Percentiles rank a stretch among this genome's conserved stretches.
Evolutionary conservation across 805 yeast genomes (phyloP).

Genomic region (Cyberlindnera sargentensis): DNA sequence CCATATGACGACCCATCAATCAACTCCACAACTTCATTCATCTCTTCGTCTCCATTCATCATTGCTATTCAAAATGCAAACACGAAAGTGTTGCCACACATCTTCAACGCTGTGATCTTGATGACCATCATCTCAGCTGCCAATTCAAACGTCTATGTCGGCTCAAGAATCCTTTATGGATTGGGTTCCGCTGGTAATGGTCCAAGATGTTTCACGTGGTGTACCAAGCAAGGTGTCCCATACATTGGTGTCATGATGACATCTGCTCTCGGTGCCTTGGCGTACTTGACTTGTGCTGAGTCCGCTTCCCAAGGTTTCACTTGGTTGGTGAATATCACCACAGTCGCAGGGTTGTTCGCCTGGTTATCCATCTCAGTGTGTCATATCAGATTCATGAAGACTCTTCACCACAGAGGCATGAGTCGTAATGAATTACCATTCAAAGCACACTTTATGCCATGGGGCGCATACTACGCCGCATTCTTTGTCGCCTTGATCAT

Average conservation of each 20-base stretch:
- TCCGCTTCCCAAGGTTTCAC: conserved; percentile 53
- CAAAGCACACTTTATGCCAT: conserved; percentile 66
- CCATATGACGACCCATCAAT: conserved; percentile 56
- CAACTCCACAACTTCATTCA: conserved; percentile 27
- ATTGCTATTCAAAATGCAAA: conserved; percentile 66
- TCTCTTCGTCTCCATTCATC: conserved; percentile 59
- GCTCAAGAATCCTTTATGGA: conserved; percentile 61
- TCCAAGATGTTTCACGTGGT: conserved; percentile 43
- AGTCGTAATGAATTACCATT: conserved; percentile 65
- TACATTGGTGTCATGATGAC: conserved; percentile 49
- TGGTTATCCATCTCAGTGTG: conserved; percentile 65
- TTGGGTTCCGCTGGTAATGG: conserved; percentile 54
- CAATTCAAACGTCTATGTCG: conserved; percentile 67
- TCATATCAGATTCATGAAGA: conserved; percentile 67
- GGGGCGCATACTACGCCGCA: conserved; percentile 56
- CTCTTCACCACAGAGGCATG: conserved; percentile 55
- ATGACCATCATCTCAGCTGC: conserved; percentile 68
- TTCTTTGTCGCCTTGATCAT: conserved; percentile 48
- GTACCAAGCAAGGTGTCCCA: conserved; percentile 58
- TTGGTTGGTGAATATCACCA: conserved; percentile 69
- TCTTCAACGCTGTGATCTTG: conserved; percentile 66
- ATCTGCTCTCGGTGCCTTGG: conserved; percentile 55
- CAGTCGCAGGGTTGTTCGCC: conserved; percentile 67
- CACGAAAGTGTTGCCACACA: conserved; percentile 57
- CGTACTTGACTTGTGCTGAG: conserved; percentile 46